Evolutionary conservation across 2,329 filamentous ascomycete genomes (phyloP).

Genomic region (Nigrospora oryzae): DNA sequence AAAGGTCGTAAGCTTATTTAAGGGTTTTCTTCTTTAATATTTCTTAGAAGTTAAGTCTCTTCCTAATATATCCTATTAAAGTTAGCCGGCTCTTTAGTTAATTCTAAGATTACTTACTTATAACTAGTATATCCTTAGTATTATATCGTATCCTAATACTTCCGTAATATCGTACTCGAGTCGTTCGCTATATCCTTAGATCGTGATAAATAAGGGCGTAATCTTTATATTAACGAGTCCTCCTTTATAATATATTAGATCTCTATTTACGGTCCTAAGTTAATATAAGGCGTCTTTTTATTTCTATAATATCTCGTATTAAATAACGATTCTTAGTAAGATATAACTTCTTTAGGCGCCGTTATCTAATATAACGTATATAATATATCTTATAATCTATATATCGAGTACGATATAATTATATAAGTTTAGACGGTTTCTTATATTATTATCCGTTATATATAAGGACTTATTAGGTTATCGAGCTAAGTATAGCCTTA

Average conservation of each 20-base stretch:
- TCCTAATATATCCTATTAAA: neutral
- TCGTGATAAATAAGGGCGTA: neutral
- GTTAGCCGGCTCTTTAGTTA: neutral
- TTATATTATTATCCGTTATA: too few relatives aligned
- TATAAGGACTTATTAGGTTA: too few relatives aligned
- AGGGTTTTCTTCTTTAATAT: too few relatives aligned
- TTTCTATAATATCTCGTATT: neutral
- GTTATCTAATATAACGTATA: neutral
- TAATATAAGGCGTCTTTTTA: neutral
- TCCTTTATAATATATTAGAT: neutral
- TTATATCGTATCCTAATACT: neutral
- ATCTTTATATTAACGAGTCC: neutral
- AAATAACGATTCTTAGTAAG: neutral
- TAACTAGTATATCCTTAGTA: neutral
- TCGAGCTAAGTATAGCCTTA: too few relatives aligned
- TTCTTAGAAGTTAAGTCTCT: neutral
- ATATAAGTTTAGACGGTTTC: too few relatives aligned
- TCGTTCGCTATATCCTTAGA: neutral
- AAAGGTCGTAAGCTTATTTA: neutral
- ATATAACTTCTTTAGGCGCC: neutral
- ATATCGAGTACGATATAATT: too few relatives aligned
- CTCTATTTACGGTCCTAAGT: neutral
- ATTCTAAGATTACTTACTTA: neutral
- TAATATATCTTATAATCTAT: too few relatives aligned
- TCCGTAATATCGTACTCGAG: too few relatives aligned